Conservation (phyloP, 352 stramenopile genomes). For the Phytopythium chamaehyphon region DNA sequence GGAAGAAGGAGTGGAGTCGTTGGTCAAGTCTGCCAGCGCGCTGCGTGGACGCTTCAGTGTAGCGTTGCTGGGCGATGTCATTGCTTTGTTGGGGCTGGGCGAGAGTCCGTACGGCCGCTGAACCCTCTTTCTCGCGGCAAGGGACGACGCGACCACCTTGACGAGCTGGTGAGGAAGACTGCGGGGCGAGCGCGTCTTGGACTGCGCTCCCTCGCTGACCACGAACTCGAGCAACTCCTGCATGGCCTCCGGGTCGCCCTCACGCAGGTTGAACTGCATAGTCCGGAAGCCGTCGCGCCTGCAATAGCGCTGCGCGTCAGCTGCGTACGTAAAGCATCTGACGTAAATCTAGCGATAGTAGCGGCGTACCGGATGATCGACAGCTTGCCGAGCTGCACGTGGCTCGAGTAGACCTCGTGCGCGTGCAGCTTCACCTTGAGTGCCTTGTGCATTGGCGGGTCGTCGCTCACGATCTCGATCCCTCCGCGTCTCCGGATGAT, state of each 20-base stretch:
- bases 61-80: background rate
- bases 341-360: background rate
- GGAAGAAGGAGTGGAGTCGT: conserved; percentile 20
- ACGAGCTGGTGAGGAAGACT: conserved; percentile 2
- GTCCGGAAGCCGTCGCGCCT: conserved; percentile 38
- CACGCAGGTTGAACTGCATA: conserved; percentile 64
- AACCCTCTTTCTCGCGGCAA: background rate
- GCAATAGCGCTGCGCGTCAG: background rate
- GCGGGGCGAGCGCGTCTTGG: conserved; percentile 12
- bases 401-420: conserved; percentile 72
- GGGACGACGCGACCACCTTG: conserved; percentile 11
- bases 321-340: too few species aligned
- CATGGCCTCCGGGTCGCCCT: conserved; percentile 37
- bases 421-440: conserved; percentile 40
- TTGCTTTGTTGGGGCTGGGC: conserved; percentile 1
- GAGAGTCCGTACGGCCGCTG: conserved; percentile 3
- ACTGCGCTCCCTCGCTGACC: conserved; percentile 39
- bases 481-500: conserved; percentile 48
- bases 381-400: conserved; percentile 50
- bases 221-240: conserved; percentile 43
- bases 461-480: conserved; percentile 47
- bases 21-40: conserved; percentile 22
- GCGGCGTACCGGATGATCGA: conserved; percentile 47
- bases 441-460: conserved; percentile 47
- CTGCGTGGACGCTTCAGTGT: conserved; percentile 21